Percentiles rank a stretch among this genome's conserved stretches.
Conservation (phyloP, 1,139 yeast genomes). For the Geotrichum histeridarum region DNA sequence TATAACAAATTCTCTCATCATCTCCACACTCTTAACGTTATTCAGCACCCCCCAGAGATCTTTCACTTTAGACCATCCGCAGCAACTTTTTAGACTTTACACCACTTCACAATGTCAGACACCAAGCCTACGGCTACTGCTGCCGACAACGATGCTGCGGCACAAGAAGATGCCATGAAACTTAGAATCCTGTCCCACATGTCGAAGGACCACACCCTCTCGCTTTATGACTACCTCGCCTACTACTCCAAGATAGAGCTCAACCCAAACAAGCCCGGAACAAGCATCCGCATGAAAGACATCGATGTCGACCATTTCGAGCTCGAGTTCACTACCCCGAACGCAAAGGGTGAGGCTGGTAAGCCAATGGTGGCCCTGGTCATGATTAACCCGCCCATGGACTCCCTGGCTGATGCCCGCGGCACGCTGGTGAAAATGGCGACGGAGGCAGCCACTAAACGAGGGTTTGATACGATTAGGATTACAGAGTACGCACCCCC, state of each 20-base stretch:
- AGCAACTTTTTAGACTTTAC: too few relatives aligned
- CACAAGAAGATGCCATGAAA: too few relatives aligned
- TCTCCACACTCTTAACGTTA: too few relatives aligned
- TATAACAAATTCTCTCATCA: too few relatives aligned
- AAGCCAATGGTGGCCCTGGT: constrained; percentile 48
- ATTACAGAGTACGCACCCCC: constrained; percentile 34
- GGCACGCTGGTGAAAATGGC: constrained; percentile 52
- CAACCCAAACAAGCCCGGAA: constrained; percentile 36
- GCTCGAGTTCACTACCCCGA: constrained; percentile 18
- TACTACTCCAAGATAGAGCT: constrained; percentile 55
- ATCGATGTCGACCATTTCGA: constrained; percentile 40
- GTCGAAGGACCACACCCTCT: constrained; percentile 67
- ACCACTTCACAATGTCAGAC: too few relatives aligned
- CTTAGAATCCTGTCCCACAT: constrained; percentile 50
- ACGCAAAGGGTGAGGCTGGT: constrained; percentile 12
- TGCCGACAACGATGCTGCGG: too few relatives aligned
- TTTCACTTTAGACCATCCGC: too few relatives aligned
- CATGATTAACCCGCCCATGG: constrained; percentile 51
- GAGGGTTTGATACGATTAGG: constrained; percentile 58
- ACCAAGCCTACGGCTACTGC: too few relatives aligned
- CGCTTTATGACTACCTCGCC: constrained; percentile 64
- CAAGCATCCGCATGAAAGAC: constrained; percentile 46
- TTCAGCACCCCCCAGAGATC: too few relatives aligned
- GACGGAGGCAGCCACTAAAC: constrained; percentile 53
- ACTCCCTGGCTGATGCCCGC: constrained; percentile 50